Evolutionary conservation across 441 rosid genomes (phyloP), one percentile per base, ranked within the genome.

Genomic region (Oxalis stricta): DNA sequence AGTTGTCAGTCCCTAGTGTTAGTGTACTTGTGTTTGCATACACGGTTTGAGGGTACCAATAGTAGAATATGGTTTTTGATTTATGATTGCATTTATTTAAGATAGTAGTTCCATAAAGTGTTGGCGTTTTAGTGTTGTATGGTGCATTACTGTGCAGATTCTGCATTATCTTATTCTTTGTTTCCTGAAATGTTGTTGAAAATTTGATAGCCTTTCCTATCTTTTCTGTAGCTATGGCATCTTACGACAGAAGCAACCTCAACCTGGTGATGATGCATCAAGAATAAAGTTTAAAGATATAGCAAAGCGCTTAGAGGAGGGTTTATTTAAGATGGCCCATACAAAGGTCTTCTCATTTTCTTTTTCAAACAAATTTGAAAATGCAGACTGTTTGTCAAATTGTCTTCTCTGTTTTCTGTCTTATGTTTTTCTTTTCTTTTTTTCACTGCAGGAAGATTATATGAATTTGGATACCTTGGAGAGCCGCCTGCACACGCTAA

Each of bases 291-390:
- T 60, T 32, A 74, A 33, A 66, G 96, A 81, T 56, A 56, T 85
- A 40, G 80, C 82, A 38, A 93, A 70, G 67, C 95, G 99, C 46
- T 63, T 88, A 48, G 99, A 93, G 63, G 96, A 88, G 55, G 92
- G 96, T 41, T 60, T 93, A n/a, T 85, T 84, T 58, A 88, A 73
- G 68, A 33, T 35, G 20, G 96, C 99, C 28, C 61, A 11, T 37
- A 41, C 87, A 15, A 72, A 80, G 99, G 99, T 87, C 53, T 50
- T 33, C 32, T 18, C 12, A 11, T 11, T 35, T 24, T 26, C 43
- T 28, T n/a, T 17, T 26, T 43, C 18, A 0, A 33, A n/a, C n/a
- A n/a, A n/a, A n/a, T n/a, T n/a, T n/a, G n/a, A n/a, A n/a, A n/a
- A n/a, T n/a, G n/a, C n/a, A n/a, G n/a, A n/a, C n/a, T n/a, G n/a